Conservation (phyloP, 352 stramenopile species). For the Phytophthora fragariae region DNA sequence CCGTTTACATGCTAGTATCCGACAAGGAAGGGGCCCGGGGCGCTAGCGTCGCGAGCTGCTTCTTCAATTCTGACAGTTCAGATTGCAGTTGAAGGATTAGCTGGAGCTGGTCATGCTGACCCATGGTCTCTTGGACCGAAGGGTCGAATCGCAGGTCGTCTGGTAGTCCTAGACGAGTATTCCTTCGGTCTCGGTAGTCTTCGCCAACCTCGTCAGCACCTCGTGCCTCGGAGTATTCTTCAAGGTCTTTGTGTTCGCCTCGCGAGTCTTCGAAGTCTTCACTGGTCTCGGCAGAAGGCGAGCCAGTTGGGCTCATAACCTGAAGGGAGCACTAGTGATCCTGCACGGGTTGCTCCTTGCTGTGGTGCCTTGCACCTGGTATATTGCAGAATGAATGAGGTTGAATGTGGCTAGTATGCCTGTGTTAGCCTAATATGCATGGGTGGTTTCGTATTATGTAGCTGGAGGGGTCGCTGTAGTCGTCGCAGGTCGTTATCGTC, state of each 20-base stretch:
- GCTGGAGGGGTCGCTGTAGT: too few species aligned
- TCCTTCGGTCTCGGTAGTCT: neutral
- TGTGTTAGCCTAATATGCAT: too few species aligned
- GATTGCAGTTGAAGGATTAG: neutral
- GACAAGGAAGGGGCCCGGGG: too few species aligned
- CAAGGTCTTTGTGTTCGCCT: neutral
- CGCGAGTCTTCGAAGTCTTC: neutral
- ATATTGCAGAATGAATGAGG: neutral
- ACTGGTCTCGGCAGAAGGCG: neutral
- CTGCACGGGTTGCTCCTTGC: neutral
- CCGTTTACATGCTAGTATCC: too few species aligned
- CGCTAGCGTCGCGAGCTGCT: neutral
- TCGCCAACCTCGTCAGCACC: neutral
- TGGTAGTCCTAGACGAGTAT: too few species aligned
- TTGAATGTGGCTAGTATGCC: too few species aligned
- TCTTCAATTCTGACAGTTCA: neutral
- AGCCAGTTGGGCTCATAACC: neutral
- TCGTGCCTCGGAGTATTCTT: neutral
- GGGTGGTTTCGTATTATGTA: too few species aligned
- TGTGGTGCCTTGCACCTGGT: neutral
- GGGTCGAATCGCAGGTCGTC: neutral
- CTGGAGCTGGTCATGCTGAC: neutral
- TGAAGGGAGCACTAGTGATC: neutral
- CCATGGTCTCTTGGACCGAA: neutral
- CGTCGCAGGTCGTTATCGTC: too few species aligned